These are phyloP conservation scores for Erythrophleum ivorense DNA, from an alignment of 331 rosid species.

Conservation along the genomic window DNA sequence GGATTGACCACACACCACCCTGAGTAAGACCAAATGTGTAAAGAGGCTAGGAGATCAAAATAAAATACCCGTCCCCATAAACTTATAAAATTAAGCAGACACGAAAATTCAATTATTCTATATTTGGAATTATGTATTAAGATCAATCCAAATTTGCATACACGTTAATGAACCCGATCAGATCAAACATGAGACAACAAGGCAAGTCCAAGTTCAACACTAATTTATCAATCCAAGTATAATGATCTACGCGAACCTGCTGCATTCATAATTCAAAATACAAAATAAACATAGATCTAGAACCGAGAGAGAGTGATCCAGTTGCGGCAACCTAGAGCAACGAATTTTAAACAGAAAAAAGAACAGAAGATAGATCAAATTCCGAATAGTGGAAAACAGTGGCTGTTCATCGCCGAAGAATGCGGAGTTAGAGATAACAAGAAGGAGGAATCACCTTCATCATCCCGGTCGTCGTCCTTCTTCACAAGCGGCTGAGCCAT, in stretches of 20 bases:
- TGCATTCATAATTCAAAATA: conserved; percentile 15
- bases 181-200: conserved; percentile 42
- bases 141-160: conserved; percentile 32
- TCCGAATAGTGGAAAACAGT: background rate
- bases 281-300: conserved; percentile 65
- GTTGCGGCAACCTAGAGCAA: conserved; percentile 23
- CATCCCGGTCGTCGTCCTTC: conserved; percentile 99
- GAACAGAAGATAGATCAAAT: conserved; percentile 45
- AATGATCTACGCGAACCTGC: conserved; percentile 31
- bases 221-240: conserved; percentile 41
- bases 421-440: conserved; percentile 1
- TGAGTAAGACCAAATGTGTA: conserved; percentile 9
- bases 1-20: conserved; percentile 14
- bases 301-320: conserved; percentile 41
- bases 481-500: conserved; percentile 96
- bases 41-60: conserved; percentile 38
- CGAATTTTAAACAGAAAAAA: conserved; percentile 7
- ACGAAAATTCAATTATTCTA: conserved; percentile 23
- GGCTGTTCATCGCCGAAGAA: background rate
- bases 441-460: conserved; percentile 70
- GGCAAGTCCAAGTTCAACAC: conserved; percentile 37
- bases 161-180: conserved; percentile 34
- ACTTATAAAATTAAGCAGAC: conserved; percentile 34
- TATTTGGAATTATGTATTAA: conserved; percentile 43
- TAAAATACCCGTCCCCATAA: conserved; percentile 28